These are phyloP conservation scores for Globisporangium nodosum DNA, from an alignment of 352 stramenopile species.

Conservation along the genomic window DNA sequence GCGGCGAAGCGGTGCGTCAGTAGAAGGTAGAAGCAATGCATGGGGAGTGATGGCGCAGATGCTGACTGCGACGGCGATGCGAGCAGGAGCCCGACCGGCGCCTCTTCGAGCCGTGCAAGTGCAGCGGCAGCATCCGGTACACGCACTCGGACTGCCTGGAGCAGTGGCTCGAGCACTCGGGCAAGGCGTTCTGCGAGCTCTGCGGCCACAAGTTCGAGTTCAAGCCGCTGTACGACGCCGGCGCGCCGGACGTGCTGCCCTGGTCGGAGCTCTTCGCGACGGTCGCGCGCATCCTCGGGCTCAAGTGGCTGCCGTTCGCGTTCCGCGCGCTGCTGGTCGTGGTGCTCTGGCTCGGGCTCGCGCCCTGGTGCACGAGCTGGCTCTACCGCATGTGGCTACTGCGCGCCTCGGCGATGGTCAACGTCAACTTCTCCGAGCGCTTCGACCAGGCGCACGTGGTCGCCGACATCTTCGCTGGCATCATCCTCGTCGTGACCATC, in stretches of 20 bases:
- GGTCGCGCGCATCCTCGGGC: constrained; percentile 65
- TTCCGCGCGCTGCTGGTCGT: constrained; percentile 71
- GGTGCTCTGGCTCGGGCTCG: constrained; percentile 84
- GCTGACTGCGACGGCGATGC: constrained; percentile 3
- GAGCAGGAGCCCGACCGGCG: constrained; percentile 56
- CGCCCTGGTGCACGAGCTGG: constrained; percentile 90
- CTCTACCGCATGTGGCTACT: constrained; percentile 94
- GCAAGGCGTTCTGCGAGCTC: constrained; percentile 91
- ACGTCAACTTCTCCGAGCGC: constrained; percentile 78
- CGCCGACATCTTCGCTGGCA: constrained; percentile 85
- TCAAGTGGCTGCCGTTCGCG: constrained; percentile 87
- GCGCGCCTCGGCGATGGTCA: constrained; percentile 77
- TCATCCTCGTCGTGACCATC: constrained; percentile 89
- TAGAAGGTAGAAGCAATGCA: no score
- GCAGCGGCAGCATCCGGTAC: constrained; percentile 92
- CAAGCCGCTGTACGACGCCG: constrained; percentile 87
- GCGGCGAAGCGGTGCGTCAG: constrained; percentile 78
- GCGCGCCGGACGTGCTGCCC: constrained; percentile 84
- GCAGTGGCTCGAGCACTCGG: constrained; percentile 91
- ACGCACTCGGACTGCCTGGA: constrained; percentile 93
- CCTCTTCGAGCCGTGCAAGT: constrained; percentile 90
- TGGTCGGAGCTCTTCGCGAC: constrained; percentile 83
- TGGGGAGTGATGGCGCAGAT: no score
- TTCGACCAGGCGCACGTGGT: constrained; percentile 67
- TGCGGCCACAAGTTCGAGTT: constrained; percentile 92